A percentile compares a stretch with the other conserved stretches of the same genome.
These are phyloP conservation scores for Xylogone sp. DNA, from an alignment of 2,329 filamentous ascomycete species.

Conservation along the genomic window DNA sequence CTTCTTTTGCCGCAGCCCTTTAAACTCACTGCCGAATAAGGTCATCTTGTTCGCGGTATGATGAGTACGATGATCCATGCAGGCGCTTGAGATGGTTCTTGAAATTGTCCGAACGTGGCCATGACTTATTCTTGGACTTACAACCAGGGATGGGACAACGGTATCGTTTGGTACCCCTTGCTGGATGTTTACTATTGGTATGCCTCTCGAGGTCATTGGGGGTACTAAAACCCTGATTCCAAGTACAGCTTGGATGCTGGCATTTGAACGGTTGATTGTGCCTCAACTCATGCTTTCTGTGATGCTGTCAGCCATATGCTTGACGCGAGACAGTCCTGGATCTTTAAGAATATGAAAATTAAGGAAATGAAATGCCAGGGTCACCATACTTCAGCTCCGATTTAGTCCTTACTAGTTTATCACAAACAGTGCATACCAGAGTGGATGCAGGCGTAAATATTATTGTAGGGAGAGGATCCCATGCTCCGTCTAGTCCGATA, in stretches of 20 bases:
- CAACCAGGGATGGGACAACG: slow-evolving; percentile 57
- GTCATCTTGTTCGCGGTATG: slow-evolving; percentile 35
- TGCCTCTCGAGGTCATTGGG: slow-evolving; percentile 80
- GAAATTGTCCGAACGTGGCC: slow-evolving; percentile 85
- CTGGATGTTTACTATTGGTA: slow-evolving; percentile 64
- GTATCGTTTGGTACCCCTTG: slow-evolving; percentile 47
- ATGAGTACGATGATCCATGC: slow-evolving; percentile 44
- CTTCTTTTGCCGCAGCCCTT: too few relatives aligned
- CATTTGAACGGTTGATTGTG: slow-evolving; percentile 69
- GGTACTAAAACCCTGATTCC: slow-evolving; percentile 60
- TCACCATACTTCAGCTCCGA: neutral
- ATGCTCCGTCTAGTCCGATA: neutral
- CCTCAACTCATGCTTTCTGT: slow-evolving; percentile 70
- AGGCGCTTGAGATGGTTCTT: slow-evolving; percentile 70
- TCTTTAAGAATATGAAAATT: too few relatives aligned
- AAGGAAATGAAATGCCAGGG: too few relatives aligned
- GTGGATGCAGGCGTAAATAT: neutral
- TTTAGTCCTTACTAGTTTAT: neutral
- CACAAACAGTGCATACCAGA: neutral
- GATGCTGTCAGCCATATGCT: neutral
- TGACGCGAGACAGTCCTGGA: too few relatives aligned
- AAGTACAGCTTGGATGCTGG: slow-evolving; percentile 49
- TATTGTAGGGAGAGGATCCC: neutral
- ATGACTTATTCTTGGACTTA: slow-evolving; percentile 60
- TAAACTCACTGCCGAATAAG: slow-evolving; percentile 43